phyloP scores from a whole-genome alignment of 1,284 basidiomycete species.

The Trichosporon inkin region DNA sequence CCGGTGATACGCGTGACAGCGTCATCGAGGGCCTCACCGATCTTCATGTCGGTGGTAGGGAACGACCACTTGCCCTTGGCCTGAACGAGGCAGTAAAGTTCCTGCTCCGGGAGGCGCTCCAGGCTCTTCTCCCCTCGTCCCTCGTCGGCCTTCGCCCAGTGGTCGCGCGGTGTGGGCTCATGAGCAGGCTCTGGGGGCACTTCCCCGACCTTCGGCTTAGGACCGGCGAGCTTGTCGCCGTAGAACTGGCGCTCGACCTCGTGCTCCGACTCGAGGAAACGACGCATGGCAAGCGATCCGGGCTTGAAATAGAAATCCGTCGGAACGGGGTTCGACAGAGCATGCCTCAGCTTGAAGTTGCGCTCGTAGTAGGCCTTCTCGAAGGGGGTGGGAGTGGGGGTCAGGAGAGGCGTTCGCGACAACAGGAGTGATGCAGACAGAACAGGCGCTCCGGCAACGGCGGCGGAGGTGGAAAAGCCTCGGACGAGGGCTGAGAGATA shows the following conservation, averaged over 20 bases:
- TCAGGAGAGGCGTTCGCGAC: conserved; percentile 77
- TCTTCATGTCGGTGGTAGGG: conserved; percentile 52
- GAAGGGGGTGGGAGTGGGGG: conserved; percentile 68
- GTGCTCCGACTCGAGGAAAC: conserved; percentile 70
- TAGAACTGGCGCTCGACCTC: conserved; percentile 66
- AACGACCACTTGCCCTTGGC: conserved; percentile 67
- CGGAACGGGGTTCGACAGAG: conserved; percentile 82
- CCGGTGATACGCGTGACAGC: conserved; percentile 37
- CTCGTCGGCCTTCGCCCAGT: conserved; percentile 37
- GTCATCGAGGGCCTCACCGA: conserved; percentile 42
- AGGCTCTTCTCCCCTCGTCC: conserved; percentile 62
- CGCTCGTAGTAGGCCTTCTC: conserved; percentile 83
- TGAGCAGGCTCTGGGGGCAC: conserved; percentile 51
- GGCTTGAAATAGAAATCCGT: conserved; percentile 93
- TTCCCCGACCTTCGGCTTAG: conserved; percentile 61
- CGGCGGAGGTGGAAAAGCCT: conserved; percentile 23
- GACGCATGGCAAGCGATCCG: conserved; percentile 77
- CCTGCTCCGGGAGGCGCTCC: conserved; percentile 75
- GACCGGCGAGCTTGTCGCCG: conserved; percentile 57
- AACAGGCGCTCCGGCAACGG: conserved; percentile 14
- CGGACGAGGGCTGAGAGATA: conserved; percentile 17
- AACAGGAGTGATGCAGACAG: conserved; percentile 61
- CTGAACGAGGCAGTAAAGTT: conserved; percentile 76
- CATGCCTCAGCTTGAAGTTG: conserved; percentile 74
- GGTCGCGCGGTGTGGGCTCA: conserved; percentile 28